phyloP scores from a whole-genome alignment of 1,284 basidiomycete genomes.

The Austroboletus novae-zelandiae region DNA sequence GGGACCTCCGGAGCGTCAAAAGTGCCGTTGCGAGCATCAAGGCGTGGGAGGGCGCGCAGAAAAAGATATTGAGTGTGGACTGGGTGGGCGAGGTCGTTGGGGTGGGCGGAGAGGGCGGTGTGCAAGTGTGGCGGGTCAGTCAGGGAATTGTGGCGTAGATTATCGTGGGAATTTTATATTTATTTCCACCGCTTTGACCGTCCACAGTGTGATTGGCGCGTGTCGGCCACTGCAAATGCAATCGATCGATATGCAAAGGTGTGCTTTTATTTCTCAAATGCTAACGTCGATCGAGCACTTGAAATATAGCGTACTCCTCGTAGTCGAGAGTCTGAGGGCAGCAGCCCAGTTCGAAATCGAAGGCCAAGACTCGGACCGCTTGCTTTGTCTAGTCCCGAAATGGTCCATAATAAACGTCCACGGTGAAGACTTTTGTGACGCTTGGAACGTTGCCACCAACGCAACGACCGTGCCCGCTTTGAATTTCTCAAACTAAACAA shows the following conservation, averaged over 20 bases:
- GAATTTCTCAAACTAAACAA: constrained; percentile 9
- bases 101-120: constrained; percentile 81
- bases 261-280: too few relatives aligned
- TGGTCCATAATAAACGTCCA: background rate
- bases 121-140: constrained; percentile 74
- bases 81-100: constrained; percentile 74
- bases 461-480: constrained; percentile 8
- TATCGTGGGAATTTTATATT: too few relatives aligned
- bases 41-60: constrained; percentile 47
- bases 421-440: constrained; percentile 2
- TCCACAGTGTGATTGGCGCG: too few relatives aligned
- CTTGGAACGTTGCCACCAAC: background rate
- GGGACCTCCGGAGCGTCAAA: constrained; percentile 79
- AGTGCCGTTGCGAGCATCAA: constrained; percentile 67
- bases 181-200: too few relatives aligned
- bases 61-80: constrained; percentile 73
- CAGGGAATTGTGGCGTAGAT: constrained; percentile 4
- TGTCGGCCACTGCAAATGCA: too few relatives aligned
- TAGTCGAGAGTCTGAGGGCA: background rate
- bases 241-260: too few relatives aligned
- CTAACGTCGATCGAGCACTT: too few relatives aligned
- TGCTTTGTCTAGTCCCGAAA: constrained; percentile 14
- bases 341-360: too few relatives aligned
- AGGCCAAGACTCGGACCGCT: background rate
- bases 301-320: background rate